Base-by-base conservation (phyloP, 2,329 filamentous ascomycete genomes). In the Talaromyces pinophilus region DNA sequence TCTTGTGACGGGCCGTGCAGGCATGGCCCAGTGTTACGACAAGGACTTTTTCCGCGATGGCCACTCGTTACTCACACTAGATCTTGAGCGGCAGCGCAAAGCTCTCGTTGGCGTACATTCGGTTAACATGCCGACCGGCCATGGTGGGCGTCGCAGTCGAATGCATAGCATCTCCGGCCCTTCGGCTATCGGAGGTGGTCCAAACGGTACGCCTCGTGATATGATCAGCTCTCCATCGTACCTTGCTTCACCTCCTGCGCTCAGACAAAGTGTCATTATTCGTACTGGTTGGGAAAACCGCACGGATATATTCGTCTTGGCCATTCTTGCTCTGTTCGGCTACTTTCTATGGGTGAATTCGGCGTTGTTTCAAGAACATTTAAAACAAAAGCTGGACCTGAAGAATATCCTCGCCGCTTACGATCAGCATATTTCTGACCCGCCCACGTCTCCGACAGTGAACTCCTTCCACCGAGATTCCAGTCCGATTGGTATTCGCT, bases 81-180 rank as follows among this genome's bases (percentile, higher is more conserved):
- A 71, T 48, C 70, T 70, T 13, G 75, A 77, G 1, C 85, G 88
- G 70, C 80, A 90, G 11, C 83, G 85, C 11, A 84, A 87, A 64
- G 87, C 84, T 1, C 79, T 94, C 64, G 85, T 91, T 8, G 91
- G 91, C n/a, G 90, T 89, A 0, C 91, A 93, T 73, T 85, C 84
- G 1, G 81, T 91, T 46, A 85, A 87, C 38, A 63, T 46, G 19
- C 54, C 60, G 11, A 25, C 50, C 33, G 10, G 61, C 10, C 30
- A 38, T 22, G 25, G 44, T 60, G 79, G 80, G 30, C 74, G 74
- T 2, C 78, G 81, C n/a, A 69, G 72, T 28, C 67, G 74, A 19
- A 77, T 83, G 22, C 78, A 82, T 22, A 82, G 80, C 52, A 81
- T 85, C 50, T 79, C 80, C 1, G 79, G 76, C 10, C 77, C 81